These are phyloP conservation scores for Scedosporium minutisporum DNA, from an alignment of 2,329 filamentous ascomycete species.

Conservation along the genomic window DNA sequence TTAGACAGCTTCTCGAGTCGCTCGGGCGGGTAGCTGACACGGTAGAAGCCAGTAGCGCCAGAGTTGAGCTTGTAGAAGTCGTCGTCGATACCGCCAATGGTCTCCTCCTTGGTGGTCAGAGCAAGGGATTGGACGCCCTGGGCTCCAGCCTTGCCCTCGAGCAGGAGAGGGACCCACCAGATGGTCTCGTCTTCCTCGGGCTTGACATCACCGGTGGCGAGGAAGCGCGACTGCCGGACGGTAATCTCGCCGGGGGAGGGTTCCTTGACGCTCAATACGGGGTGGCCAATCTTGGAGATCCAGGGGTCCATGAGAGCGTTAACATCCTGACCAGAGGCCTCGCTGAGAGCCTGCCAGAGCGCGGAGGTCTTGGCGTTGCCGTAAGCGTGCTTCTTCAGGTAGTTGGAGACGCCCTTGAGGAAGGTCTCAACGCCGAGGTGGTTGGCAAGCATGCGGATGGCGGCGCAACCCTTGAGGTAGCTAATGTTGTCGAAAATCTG, in stretches of 20 bases:
- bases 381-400: constrained; percentile 81
- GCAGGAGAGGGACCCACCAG: constrained; percentile 90
- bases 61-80: constrained; percentile 92
- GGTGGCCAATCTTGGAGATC: constrained; percentile 94
- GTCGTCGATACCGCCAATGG: constrained; percentile 62
- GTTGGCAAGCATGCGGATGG: constrained; percentile 90
- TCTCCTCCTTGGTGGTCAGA: constrained; percentile 67
- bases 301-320: constrained; percentile 82
- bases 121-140: constrained; percentile 54
- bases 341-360: constrained; percentile 78
- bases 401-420: constrained; percentile 79
- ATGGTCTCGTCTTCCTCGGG: constrained; percentile 81
- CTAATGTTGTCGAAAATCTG: constrained; percentile 97
- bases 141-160: constrained; percentile 65
- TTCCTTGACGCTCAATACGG: constrained; percentile 77
- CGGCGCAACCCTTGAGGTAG: constrained; percentile 92
- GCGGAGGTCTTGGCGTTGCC: constrained; percentile 85
- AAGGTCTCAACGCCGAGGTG: constrained; percentile 84
- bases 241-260: constrained; percentile 73
- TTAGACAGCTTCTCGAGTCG: constrained; percentile 72
- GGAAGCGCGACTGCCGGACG: constrained; percentile 78
- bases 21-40: constrained; percentile 84
- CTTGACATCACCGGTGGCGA: constrained; percentile 84
- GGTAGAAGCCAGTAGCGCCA: constrained; percentile 78
- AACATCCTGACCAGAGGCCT: constrained; percentile 81